phyloP scores from a whole-genome alignment of 768 basidiomycete genomes.

The Auricularia sp. region DNA sequence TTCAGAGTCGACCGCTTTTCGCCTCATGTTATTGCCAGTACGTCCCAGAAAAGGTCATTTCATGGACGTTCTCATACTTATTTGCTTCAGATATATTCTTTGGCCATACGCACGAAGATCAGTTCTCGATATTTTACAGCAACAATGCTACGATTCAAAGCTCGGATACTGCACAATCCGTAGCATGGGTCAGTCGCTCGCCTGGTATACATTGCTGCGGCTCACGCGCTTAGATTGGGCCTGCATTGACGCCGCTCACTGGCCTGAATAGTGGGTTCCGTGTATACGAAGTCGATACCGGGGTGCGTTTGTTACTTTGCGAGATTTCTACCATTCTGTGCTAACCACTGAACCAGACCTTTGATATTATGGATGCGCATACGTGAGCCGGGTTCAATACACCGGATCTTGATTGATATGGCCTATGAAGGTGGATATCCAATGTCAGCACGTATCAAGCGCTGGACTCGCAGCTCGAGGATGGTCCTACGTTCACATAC shows the following conservation, averaged over 20 bases:
- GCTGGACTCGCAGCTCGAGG: slow-evolving; percentile 44
- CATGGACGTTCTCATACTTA: background rate
- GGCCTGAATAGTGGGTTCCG: slow-evolving; percentile 72
- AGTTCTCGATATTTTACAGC: slow-evolving; percentile 62
- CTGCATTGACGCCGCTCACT: slow-evolving; percentile 58
- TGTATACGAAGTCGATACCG: slow-evolving; percentile 62
- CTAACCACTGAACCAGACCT: slow-evolving; percentile 39
- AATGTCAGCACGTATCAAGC: slow-evolving; percentile 50
- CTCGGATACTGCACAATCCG: slow-evolving; percentile 44
- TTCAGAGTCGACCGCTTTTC: slow-evolving; percentile 17
- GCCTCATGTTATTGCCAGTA: slow-evolving; percentile 8
- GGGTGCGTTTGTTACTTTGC: slow-evolving; percentile 31
- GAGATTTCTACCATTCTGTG: background rate
- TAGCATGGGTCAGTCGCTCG: slow-evolving; percentile 35
- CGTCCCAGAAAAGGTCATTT: background rate
- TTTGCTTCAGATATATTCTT: slow-evolving; percentile 52
- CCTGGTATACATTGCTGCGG: background rate
- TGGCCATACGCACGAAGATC: slow-evolving; percentile 70
- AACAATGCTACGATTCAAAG: slow-evolving; percentile 59
- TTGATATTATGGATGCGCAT: slow-evolving; percentile 67
- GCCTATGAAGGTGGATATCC: slow-evolving; percentile 43
- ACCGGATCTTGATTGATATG: background rate
- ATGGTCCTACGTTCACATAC: slow-evolving; percentile 53
- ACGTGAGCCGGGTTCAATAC: slow-evolving; percentile 38
- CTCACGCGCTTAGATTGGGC: slow-evolving; percentile 39